These are phyloP conservation scores for Nigrospora sphaerica DNA, from an alignment of 2,329 filamentous ascomycete species.

Conservation along the genomic window DNA sequence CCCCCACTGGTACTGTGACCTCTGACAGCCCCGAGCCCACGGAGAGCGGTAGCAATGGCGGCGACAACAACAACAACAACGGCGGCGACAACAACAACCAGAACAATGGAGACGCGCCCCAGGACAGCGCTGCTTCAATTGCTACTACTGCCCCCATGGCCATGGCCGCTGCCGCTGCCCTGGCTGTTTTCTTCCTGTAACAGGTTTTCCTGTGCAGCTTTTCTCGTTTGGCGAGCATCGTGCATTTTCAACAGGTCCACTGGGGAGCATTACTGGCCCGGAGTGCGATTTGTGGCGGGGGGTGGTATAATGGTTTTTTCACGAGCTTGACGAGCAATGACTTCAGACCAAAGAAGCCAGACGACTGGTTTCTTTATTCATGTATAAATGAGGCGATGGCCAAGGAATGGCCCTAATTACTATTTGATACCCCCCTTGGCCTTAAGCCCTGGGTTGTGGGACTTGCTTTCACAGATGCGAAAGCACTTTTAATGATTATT, in stretches of 20 bases:
- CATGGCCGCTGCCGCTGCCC: too few relatives aligned
- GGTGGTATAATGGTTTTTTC: constrained; percentile 1
- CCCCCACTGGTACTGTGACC: neutral
- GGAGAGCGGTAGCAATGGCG: too few relatives aligned
- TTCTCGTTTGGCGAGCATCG: neutral
- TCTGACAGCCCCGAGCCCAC: too few relatives aligned
- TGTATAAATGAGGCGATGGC: constrained; percentile 1
- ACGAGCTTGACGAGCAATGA: constrained; percentile 2
- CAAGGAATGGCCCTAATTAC: constrained; percentile 1
- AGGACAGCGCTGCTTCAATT: too few relatives aligned
- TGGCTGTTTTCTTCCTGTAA: too few relatives aligned
- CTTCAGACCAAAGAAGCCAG: neutral
- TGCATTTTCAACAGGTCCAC: neutral
- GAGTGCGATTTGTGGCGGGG: neutral
- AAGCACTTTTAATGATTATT: neutral
- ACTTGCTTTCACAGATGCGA: neutral
- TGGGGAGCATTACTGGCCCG: too few relatives aligned
- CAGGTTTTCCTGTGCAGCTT: too few relatives aligned
- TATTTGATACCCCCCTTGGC: neutral
- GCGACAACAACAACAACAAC: too few relatives aligned
- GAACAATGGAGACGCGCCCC: too few relatives aligned
- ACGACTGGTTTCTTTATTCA: neutral
- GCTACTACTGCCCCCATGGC: too few relatives aligned
- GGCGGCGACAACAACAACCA: too few relatives aligned
- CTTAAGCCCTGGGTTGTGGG: neutral